Conservation (phyloP, 192 early-diverging fungal species). For the Paraglomus occultum region DNA sequence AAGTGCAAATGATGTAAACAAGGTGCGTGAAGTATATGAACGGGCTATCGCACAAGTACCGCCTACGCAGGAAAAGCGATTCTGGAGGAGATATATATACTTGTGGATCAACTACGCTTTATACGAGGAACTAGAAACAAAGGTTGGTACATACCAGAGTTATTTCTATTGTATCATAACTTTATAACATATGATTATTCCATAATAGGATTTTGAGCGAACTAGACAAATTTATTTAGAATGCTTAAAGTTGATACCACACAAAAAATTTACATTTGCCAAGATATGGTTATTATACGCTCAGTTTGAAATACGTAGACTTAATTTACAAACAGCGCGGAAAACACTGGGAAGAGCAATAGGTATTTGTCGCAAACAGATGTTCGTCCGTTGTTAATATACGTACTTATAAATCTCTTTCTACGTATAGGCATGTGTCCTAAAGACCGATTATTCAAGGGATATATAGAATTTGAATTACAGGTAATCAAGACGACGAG, state of each 20-base stretch:
- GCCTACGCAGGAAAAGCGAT: constrained; percentile 80
- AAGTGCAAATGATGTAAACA: constrained; percentile 60
- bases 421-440: constrained; percentile 57
- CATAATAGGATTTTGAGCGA: constrained; percentile 66
- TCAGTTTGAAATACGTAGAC: constrained; percentile 82
- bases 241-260: constrained; percentile 85
- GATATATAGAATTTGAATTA: constrained; percentile 96
- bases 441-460: constrained; percentile 91
- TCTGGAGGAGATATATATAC: constrained; percentile 98
- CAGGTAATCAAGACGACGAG: constrained; percentile 44
- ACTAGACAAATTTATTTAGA: constrained; percentile 81
- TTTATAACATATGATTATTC: background rate
- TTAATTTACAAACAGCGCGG: constrained; percentile 71
- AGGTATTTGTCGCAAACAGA: constrained; percentile 39
- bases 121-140: constrained; percentile 87
- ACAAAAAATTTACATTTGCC: constrained; percentile 93
- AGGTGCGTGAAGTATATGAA: constrained; percentile 93
- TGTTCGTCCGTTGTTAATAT: too few species aligned
- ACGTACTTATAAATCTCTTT: background rate
- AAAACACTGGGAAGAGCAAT: constrained; percentile 81
- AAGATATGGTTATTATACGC: constrained; percentile 97
- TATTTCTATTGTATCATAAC: background rate
- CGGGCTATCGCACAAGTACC: constrained; percentile 91
- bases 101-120: constrained; percentile 98
- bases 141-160: constrained; percentile 40